Percentiles rank a stretch among this genome's conserved stretches.
phyloP scores from a whole-genome alignment of 257 asterid genomes.

The Gentiana macrophylla region DNA sequence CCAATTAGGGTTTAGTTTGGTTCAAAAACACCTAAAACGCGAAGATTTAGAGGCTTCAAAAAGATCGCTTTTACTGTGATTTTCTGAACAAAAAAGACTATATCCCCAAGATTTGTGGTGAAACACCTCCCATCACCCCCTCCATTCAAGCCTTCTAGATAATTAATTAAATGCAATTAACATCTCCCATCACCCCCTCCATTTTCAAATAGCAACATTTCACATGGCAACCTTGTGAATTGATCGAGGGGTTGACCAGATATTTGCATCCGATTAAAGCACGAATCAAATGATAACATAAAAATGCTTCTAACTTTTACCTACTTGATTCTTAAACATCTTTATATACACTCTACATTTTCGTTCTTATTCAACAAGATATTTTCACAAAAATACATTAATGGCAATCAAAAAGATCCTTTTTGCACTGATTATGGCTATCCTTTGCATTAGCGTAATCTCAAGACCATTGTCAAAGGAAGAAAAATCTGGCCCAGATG shows the following conservation, averaged over 20 bases:
- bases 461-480: conserved; percentile 8
- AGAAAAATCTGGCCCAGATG: conserved; percentile 1
- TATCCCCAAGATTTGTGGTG: too few species aligned
- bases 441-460: conserved; percentile 4
- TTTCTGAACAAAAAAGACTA: too few species aligned
- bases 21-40: too few species aligned
- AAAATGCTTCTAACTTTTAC: conserved; percentile 1
- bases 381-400: neutral
- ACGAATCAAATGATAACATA: conserved; percentile 3
- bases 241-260: neutral
- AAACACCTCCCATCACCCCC: too few species aligned
- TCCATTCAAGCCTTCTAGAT: too few species aligned
- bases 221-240: too few species aligned
- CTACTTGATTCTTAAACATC: neutral
- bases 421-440: conserved; percentile 4
- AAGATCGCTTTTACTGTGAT: too few species aligned
- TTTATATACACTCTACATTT: conserved; percentile 7
- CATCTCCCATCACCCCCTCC: too few species aligned
- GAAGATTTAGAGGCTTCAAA: too few species aligned
- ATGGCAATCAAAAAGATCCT: conserved; percentile 18
- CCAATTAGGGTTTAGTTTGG: too few species aligned
- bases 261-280: conserved; percentile 4
- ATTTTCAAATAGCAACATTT: too few species aligned
- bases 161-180: too few species aligned
- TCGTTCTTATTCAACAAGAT: neutral